A percentile compares a stretch with the other conserved stretches of the same genome.
Evolutionary conservation across 1,284 basidiomycete species (phyloP).

Genomic region (Pseudozyma thailandica): DNA sequence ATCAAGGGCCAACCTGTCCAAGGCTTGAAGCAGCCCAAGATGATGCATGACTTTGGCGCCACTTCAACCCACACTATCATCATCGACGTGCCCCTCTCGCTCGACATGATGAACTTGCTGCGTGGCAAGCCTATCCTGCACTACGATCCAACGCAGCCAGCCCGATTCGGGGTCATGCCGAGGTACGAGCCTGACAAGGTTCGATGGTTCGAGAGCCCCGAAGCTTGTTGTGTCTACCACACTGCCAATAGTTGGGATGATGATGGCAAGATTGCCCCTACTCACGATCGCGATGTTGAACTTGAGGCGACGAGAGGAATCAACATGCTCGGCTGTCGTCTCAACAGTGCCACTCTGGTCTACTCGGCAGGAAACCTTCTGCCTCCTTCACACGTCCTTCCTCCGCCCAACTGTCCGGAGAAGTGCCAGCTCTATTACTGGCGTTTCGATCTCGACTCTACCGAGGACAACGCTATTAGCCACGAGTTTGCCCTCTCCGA

Average conservation of each 20-base stretch:
- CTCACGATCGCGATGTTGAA: background rate
- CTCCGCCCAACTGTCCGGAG: constrained; percentile 68
- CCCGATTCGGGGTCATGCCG: constrained; percentile 71
- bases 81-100: constrained; percentile 71
- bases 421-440: constrained; percentile 71
- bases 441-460: constrained; percentile 64
- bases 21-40: constrained; percentile 64
- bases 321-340: constrained; percentile 71
- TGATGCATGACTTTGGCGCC: constrained; percentile 72
- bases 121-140: constrained; percentile 70
- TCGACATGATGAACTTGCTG: constrained; percentile 71
- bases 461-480: constrained; percentile 50
- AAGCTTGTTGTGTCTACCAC: constrained; percentile 71
- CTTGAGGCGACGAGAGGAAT: constrained; percentile 13
- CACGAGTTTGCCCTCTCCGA: constrained; percentile 70
- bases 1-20: constrained; percentile 55
- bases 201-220: constrained; percentile 68
- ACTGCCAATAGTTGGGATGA: constrained; percentile 71
- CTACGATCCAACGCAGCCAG: constrained; percentile 69
- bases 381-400: constrained; percentile 63
- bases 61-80: constrained; percentile 69
- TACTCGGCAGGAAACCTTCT: constrained; percentile 70
- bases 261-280: constrained; percentile 48
- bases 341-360: constrained; percentile 71
- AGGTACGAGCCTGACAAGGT: constrained; percentile 66